Evolutionary conservation across 352 stramenopile species (phyloP), one percentile per base, ranked within the genome.

Genomic region (Pythium rhizo-oryzae): DNA sequence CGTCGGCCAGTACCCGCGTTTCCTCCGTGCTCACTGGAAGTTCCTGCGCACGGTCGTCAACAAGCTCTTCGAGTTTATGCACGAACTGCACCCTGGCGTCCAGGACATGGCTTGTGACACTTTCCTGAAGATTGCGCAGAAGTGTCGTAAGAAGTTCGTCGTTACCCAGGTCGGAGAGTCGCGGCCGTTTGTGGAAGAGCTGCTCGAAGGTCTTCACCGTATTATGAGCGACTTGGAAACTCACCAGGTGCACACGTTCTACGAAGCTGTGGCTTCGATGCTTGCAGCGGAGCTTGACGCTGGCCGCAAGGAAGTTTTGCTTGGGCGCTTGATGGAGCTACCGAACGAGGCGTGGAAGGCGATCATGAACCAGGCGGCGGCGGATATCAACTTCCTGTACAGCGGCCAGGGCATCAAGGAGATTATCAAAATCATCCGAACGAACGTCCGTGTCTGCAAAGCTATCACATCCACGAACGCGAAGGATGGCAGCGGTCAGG

Each of bases 41-140:
- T 99, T 99, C 76, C 80, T 99, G 28, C 98, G 98, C 64, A 99
- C 98, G 1, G 98, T 99, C n/a, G 97, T 99, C 51, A 99, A 99
- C 81, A 99, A 99, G 77, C 84, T 99, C 16, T 99, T 99, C 73
- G 98, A 99, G 81, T 99, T 99, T 73, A 99, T 99, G 98, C 98
- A 99, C 80, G 98, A 99, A 72, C 78, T 97, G 30, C 98, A 99
- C 77, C 98, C 98, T 33, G 98, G 98, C 62, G 98, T 99, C 15
- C 97, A 99, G 71, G 98, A 99, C 75, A 99, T 99, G 98, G 98
- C 98, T 7, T 99, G 98, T 79, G 98, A 99, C 65, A 99, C 98
- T 9, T 99, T 99, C 72, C 75, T 99, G 11, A 99, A 99, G 84
- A 99, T 99, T 74, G 90, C 96, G 8, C 94, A 98, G 50, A 99